Evolutionary conservation across 768 basidiomycete species (phyloP), one percentile per base, ranked within the genome.

Genomic region (Lentinus tigrinus): DNA sequence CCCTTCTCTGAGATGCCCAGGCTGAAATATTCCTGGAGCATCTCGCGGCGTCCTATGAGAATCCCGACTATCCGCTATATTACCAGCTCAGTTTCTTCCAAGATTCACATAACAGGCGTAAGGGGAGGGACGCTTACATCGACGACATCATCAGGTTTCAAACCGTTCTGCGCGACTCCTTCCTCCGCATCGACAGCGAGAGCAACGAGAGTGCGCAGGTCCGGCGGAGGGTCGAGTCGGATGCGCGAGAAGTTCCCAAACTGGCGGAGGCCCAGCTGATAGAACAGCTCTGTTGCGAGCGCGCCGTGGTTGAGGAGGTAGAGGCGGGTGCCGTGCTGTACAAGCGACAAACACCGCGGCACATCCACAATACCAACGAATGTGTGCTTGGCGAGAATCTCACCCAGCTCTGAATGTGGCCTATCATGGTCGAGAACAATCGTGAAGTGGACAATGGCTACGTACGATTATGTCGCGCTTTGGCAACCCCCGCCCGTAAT

Each of bases 21-120:
- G 1, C 86, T 88, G 69, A 98, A 98, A 72, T 99, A 98, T 61
- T 98, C 97, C 1, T 82, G 76, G 3, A 98, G 77, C 95, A 99
- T 98, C 3, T 88, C 88, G 9, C 88, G 80, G 13, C 83, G 78
- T 3, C 75, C 68, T 54, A 85, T 74, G 2, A 94, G 72, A 5
- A 81, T 82, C n/a, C 81, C 73, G 6, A 79, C 70, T 44, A 94
- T 92, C 34, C 79, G 78, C 92, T 93, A 60, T 24, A 31, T 16
- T 24, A 17, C 34, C 42, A 19, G 40, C 31, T 26, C 34, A 58
- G 8, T 46, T 23, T 56, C 26, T 7, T 19, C 38, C 9, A 10
- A n/a, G 9, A 39, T n/a, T 39, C 10, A 23, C 21, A 31, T 13
- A 19, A 19, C 27, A 36, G 23, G 36, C 19, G 10, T n/a, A 14